Conservation (phyloP, 1,284 basidiomycete species). For the Inonotus hispidus region DNA sequence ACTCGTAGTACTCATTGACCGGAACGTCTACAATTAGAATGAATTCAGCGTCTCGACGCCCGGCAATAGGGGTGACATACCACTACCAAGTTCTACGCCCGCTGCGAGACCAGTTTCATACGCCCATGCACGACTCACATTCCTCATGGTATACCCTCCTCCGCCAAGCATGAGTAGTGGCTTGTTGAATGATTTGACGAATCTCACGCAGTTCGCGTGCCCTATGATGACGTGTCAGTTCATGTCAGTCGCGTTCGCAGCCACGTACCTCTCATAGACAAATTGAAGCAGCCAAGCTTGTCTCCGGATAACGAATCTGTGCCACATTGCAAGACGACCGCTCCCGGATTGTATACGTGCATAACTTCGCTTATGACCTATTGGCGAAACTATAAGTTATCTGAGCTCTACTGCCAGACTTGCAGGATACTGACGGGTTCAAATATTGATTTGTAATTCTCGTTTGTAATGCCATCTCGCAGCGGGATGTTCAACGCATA, state of each 20-base stretch:
- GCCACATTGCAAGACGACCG: conserved; percentile 96
- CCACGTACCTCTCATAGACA: conserved; percentile 85
- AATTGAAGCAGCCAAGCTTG: conserved; percentile 92
- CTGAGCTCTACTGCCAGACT: not conserved
- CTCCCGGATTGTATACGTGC: conserved; percentile 93
- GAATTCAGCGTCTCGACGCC: not conserved
- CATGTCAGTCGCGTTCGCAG: not conserved
- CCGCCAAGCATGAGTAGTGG: conserved; percentile 93
- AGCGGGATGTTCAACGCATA: conserved; percentile 95
- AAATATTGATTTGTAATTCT: conserved; percentile 93
- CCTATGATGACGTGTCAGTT: conserved; percentile 42
- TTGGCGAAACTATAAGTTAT: not conserved
- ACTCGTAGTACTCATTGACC: conserved; percentile 98
- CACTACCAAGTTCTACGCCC: conserved; percentile 85
- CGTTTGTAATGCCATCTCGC: conserved; percentile 94
- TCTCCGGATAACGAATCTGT: conserved; percentile 98
- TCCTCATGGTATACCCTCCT: conserved; percentile 98
- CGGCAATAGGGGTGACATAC: conserved; percentile 36
- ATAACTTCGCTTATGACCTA: conserved; percentile 94
- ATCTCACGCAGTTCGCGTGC: conserved; percentile 96
- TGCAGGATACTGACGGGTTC: conserved; percentile 67
- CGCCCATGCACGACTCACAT: conserved; percentile 96
- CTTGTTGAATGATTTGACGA: conserved; percentile 94
- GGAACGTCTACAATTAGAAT: conserved; percentile 68
- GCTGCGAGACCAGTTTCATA: conserved; percentile 97